phyloP scores from a whole-genome alignment of 116 monocot species.

The Posidonia oceanica region DNA sequence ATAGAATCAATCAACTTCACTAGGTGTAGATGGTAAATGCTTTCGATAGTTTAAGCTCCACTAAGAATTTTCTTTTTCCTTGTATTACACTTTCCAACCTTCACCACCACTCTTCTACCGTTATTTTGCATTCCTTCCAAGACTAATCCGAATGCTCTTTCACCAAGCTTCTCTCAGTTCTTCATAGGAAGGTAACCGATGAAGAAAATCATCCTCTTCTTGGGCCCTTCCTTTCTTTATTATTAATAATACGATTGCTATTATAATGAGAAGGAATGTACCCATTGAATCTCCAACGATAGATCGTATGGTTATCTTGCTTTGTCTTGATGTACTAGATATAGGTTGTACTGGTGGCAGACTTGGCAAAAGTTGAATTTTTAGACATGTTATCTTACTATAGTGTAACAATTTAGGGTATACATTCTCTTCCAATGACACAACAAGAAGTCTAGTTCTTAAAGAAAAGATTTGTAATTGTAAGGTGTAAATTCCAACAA shows the following conservation, averaged over 20 bases:
- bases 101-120: constrained; percentile 12
- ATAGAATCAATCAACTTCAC: constrained; percentile 12
- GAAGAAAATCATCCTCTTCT: neutral
- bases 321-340: neutral
- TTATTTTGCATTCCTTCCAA: no score
- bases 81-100: neutral
- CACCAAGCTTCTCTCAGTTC: constrained; percentile 6
- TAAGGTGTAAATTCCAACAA: no score
- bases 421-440: neutral
- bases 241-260: neutral
- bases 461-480: neutral
- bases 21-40: constrained; percentile 14
- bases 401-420: no score
- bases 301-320: neutral
- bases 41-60: constrained; percentile 10
- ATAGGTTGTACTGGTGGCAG: no score
- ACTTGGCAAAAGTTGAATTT: neutral
- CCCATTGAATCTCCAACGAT: neutral
- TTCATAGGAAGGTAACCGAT: neutral
- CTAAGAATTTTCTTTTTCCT: constrained; percentile 11
- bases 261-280: no score
- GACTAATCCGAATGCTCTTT: no score
- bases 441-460: neutral
- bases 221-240: neutral
- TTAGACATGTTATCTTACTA: neutral